A percentile compares a stretch with the other conserved stretches of the same genome.
Conservation (phyloP, 768 basidiomycete species). For the Kwoniella pini region DNA sequence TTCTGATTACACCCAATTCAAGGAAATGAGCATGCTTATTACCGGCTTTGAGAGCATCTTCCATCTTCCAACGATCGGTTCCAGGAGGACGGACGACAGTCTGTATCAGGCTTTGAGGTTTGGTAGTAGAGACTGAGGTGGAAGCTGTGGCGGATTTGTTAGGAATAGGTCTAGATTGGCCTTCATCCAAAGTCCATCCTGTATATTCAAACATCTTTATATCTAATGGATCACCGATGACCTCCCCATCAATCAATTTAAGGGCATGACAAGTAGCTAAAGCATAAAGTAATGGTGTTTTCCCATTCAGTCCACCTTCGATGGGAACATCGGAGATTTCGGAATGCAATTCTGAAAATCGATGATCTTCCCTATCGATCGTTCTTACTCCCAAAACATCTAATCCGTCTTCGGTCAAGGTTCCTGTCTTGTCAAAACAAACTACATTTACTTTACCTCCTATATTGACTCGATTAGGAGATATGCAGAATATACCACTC, state of each 20-base stretch:
- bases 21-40: conserved; percentile 94
- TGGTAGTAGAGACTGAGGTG: conserved; percentile 16
- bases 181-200: conserved; percentile 93
- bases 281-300: conserved; percentile 84
- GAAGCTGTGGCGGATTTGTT: conserved; percentile 52
- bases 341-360: conserved; percentile 86
- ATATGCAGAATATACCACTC: conserved; percentile 89
- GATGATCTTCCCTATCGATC: conserved; percentile 69
- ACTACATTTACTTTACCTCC: conserved; percentile 95
- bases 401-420: conserved; percentile 94
- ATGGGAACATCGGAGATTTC: conserved; percentile 80
- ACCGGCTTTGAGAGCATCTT: conserved; percentile 86
- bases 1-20: conserved; percentile 91
- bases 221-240: conserved; percentile 95
- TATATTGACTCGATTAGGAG: conserved; percentile 91
- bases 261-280: conserved; percentile 95
- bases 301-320: conserved; percentile 62
- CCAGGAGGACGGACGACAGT: conserved; percentile 95
- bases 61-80: conserved; percentile 81
- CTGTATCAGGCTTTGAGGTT: conserved; percentile 87
- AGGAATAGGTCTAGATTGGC: conserved; percentile 65
- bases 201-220: conserved; percentile 99
- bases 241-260: conserved; percentile 79
- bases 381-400: conserved; percentile 93
- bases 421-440: conserved; percentile 99